These are phyloP conservation scores for Uromyces viciae-fabae DNA, from an alignment of 1,284 basidiomycete genomes.

Conservation along the genomic window DNA sequence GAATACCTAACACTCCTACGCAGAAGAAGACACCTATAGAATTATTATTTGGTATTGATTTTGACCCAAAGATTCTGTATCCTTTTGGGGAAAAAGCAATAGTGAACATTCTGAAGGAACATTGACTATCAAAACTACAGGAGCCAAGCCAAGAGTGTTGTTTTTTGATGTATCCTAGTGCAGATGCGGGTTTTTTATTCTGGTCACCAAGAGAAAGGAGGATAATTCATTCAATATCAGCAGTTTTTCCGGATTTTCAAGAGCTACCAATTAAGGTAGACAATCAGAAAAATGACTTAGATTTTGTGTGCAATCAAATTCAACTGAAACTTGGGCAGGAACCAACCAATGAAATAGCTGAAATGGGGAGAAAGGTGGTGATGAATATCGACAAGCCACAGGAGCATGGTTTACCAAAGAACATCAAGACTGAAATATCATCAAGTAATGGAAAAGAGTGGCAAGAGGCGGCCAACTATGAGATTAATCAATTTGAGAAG, in stretches of 20 bases:
- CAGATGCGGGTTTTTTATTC: not conserved
- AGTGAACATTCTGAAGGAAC: not conserved
- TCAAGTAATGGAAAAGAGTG: too few relatives aligned
- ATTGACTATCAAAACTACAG: not conserved
- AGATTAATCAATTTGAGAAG: too few relatives aligned
- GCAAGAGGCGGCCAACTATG: too few relatives aligned
- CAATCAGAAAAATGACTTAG: not conserved
- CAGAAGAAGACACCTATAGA: not conserved
- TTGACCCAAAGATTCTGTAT: not conserved
- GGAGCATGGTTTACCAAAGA: not conserved
- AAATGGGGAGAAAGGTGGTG: not conserved
- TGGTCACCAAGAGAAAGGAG: not conserved
- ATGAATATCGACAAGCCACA: not conserved
- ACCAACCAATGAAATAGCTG: not conserved
- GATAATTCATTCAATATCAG: not conserved
- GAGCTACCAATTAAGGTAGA: not conserved
- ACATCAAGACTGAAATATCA: too few relatives aligned
- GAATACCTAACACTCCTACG: conserved; percentile 8
- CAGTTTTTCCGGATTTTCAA: conserved; percentile 3
- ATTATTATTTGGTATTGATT: not conserved
- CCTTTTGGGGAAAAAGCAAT: conserved; percentile 6
- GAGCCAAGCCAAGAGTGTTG: not conserved
- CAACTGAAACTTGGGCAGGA: not conserved
- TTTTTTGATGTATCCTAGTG: not conserved
- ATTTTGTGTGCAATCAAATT: not conserved